A percentile compares a stretch with the other conserved stretches of the same genome.
These are phyloP conservation scores for Trichoderma oligosporum DNA, from an alignment of 2,329 filamentous ascomycete genomes.

Conservation along the genomic window DNA sequence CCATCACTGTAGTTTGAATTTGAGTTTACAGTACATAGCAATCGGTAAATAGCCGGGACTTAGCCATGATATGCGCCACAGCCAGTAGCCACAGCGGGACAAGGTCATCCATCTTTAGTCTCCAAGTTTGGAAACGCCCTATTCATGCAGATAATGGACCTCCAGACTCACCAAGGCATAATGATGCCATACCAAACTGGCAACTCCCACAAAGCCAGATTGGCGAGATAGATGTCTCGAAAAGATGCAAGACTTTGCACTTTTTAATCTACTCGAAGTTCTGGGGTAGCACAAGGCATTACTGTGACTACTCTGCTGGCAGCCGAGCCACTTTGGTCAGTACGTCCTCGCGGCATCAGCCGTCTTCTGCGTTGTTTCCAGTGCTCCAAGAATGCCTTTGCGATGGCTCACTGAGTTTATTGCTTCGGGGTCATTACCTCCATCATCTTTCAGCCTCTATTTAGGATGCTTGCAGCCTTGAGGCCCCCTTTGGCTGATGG, in stretches of 20 bases:
- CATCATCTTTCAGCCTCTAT: background rate
- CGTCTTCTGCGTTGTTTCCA: background rate
- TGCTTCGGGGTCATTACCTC: background rate
- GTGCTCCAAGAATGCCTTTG: background rate
- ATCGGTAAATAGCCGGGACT: constrained; percentile 9
- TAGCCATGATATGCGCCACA: constrained; percentile 13
- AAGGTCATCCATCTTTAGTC: constrained; percentile 22
- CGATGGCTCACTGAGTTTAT: background rate
- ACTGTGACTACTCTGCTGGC: background rate
- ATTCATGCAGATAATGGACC: constrained; percentile 7
- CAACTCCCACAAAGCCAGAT: constrained; percentile 3
- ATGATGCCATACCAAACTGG: background rate
- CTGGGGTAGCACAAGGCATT: constrained; percentile 7
- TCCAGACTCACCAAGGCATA: constrained; percentile 13
- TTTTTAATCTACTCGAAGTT: background rate
- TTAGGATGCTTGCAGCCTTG: background rate
- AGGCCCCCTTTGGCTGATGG: background rate
- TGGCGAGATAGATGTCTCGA: background rate
- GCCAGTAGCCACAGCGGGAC: constrained; percentile 25
- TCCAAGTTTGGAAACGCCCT: constrained; percentile 16
- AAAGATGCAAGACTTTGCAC: background rate
- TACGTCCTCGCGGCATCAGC: constrained; percentile 1
- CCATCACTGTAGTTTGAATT: too few relatives aligned
- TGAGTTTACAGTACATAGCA: too few relatives aligned
- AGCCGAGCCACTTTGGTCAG: constrained; percentile 7